Conservation (phyloP, 805 yeast species). For the Saturnispora dispora region DNA sequence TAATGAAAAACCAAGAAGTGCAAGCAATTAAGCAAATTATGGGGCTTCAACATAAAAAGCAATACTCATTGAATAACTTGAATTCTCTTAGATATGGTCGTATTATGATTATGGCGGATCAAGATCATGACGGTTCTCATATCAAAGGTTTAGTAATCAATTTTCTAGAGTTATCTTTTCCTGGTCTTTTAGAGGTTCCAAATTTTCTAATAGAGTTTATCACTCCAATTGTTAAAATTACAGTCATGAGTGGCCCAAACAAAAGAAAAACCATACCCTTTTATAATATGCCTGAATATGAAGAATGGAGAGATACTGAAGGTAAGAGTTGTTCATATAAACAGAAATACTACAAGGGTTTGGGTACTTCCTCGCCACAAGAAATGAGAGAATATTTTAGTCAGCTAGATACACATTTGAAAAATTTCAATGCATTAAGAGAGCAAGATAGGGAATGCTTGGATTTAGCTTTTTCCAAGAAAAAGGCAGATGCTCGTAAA, state of each 20-base stretch:
- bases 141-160: conserved; percentile 93
- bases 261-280: conserved; percentile 55
- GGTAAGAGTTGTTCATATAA: conserved; percentile 72
- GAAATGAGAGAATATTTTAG: conserved; percentile 88
- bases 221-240: conserved; percentile 92
- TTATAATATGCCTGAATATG: conserved; percentile 94
- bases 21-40: conserved; percentile 91
- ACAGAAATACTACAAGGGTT: conserved; percentile 94
- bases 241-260: conserved; percentile 53
- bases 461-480: conserved; percentile 90
- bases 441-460: conserved; percentile 68
- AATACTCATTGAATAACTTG: conserved; percentile 52
- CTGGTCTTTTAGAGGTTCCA: conserved; percentile 83
- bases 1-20: conserved; percentile 86
- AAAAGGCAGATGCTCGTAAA: conserved; percentile 93
- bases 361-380: conserved; percentile 82
- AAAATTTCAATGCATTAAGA: conserved; percentile 72
- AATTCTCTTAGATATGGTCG: conserved; percentile 85
- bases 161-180: conserved; percentile 87
- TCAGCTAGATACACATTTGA: conserved; percentile 76
- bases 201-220: conserved; percentile 90
- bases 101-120: conserved; percentile 99
- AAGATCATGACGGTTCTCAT: conserved; percentile 98
- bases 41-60: conserved; percentile 89
- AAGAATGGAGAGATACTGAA: conserved; percentile 81